A percentile compares a stretch with the other conserved stretches of the same genome.
These are phyloP conservation scores for Zymoseptoria pseudotritici DNA, from an alignment of 2,329 filamentous ascomycete genomes.

Conservation along the genomic window DNA sequence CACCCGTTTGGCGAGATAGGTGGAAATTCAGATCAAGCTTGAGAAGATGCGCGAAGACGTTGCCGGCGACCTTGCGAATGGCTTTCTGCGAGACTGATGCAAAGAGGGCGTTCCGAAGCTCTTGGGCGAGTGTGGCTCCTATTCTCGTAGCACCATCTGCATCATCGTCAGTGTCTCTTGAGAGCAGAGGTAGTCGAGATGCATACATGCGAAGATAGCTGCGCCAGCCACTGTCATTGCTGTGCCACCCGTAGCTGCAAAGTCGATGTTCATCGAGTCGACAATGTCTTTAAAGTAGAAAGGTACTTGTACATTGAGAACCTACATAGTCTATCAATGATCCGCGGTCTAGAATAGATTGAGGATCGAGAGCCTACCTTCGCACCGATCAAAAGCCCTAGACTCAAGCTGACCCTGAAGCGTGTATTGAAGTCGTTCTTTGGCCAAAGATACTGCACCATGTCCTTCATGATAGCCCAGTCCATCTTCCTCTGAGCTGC, in stretches of 20 bases:
- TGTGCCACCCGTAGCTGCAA: conserved; percentile 77
- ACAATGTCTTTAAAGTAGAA: conserved; percentile 99
- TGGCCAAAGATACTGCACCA: conserved; percentile 93
- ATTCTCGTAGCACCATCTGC: conserved; percentile 77
- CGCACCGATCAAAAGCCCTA: conserved; percentile 75
- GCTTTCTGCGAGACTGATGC: conserved; percentile 95
- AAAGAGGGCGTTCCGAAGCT: conserved; percentile 91
- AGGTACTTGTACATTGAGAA: conserved; percentile 93
- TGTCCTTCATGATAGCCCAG: conserved; percentile 98
- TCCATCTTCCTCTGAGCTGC: conserved; percentile 93
- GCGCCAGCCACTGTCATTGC: conserved; percentile 82
- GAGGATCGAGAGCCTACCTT: conserved; percentile 50
- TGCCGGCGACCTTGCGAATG: conserved; percentile 80
- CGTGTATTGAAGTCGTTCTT: conserved; percentile 78
- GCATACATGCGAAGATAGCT: conserved; percentile 66
- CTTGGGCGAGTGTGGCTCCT: conserved; percentile 82
- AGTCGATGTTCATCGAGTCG: conserved; percentile 94
- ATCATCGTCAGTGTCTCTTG: not conserved
- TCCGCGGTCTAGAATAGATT: conserved; percentile 6
- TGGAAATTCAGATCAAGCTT: conserved; percentile 90
- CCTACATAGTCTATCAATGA: conserved; percentile 35
- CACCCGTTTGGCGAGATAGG: conserved; percentile 87
- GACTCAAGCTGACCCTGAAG: conserved; percentile 74
- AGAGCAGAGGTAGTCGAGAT: not conserved
- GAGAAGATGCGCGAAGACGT: conserved; percentile 86